A percentile compares a stretch with the other conserved stretches of the same genome.
phyloP scores from a whole-genome alignment of 2,329 filamentous ascomycete genomes.

The Sclerotinia trifoliorum region DNA sequence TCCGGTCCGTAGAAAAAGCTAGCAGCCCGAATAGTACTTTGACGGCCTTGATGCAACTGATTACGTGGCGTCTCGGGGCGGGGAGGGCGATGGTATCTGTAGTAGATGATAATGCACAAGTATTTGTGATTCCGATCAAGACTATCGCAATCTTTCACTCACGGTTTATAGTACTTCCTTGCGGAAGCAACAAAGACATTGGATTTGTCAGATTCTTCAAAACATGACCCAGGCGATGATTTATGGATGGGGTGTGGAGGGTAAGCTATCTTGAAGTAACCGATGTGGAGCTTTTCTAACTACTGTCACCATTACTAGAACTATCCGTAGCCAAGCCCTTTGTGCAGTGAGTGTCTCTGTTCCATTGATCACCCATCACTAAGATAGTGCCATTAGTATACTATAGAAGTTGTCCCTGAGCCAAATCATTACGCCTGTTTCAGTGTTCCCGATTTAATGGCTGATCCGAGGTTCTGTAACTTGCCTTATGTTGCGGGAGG shows the following conservation, averaged over 20 bases:
- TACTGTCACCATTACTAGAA: constrained; percentile 3
- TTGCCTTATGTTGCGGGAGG: constrained; percentile 26
- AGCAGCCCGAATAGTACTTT: constrained; percentile 43
- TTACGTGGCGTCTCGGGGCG: constrained; percentile 46
- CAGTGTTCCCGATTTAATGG: constrained; percentile 24
- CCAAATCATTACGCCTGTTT: constrained; percentile 25
- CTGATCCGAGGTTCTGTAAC: constrained; percentile 23
- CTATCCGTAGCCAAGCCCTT: constrained; percentile 21
- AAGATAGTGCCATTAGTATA: constrained; percentile 18
- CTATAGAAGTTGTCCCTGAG: constrained; percentile 21
- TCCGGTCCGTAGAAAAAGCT: constrained; percentile 12
- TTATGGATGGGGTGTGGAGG: constrained; percentile 26
- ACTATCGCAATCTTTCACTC: not conserved
- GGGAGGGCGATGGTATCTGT: constrained; percentile 48
- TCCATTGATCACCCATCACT: not conserved
- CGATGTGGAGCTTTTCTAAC: not conserved
- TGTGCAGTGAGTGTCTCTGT: constrained; percentile 20
- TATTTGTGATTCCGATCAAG: constrained; percentile 11
- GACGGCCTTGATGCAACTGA: constrained; percentile 47
- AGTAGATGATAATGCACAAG: constrained; percentile 39
- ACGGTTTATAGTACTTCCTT: constrained; percentile 45
- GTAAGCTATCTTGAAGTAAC: not conserved
- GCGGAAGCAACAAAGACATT: constrained; percentile 48
- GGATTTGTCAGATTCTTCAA: constrained; percentile 30
- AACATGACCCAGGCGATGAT: constrained; percentile 21